A percentile compares a stretch with the other conserved stretches of the same genome.
Evolutionary conservation across 1,284 basidiomycete genomes (phyloP).

Genomic region (Ustilago vetiveriae): DNA sequence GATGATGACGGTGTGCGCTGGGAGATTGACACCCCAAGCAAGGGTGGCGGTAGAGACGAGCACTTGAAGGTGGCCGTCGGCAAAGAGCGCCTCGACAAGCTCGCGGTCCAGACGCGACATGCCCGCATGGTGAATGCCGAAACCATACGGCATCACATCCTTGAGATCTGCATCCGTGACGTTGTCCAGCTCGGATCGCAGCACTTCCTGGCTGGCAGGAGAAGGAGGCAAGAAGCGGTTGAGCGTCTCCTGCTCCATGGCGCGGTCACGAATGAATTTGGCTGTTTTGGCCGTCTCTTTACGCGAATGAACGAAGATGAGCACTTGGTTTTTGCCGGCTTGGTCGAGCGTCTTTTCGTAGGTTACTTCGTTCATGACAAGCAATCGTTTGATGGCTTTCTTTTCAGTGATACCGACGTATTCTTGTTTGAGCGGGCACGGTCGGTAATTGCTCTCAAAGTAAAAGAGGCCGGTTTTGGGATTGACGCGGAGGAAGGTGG

Average conservation of each 20-base stretch:
- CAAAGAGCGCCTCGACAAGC: slow-evolving; percentile 93
- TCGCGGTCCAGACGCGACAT: slow-evolving; percentile 94
- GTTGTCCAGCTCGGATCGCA: slow-evolving; percentile 77
- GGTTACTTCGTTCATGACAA: slow-evolving; percentile 98
- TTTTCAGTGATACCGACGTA: slow-evolving; percentile 99
- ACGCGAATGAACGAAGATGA: slow-evolving; percentile 97
- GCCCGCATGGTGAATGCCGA: slow-evolving; percentile 98
- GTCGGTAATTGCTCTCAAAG: slow-evolving; percentile 90
- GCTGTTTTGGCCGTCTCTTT: slow-evolving; percentile 99
- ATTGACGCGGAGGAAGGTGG: slow-evolving; percentile 95
- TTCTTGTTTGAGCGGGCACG: slow-evolving; percentile 93
- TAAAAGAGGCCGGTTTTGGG: slow-evolving; percentile 92
- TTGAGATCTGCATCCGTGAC: slow-evolving; percentile 85
- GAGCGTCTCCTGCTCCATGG: slow-evolving; percentile 95
- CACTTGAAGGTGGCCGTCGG: slow-evolving; percentile 90
- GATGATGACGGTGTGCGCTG: slow-evolving; percentile 98
- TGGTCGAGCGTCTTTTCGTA: slow-evolving; percentile 81
- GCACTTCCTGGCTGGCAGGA: slow-evolving; percentile 55
- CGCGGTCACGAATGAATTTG: slow-evolving; percentile 90
- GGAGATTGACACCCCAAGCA: slow-evolving; percentile 99
- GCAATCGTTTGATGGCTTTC: slow-evolving; percentile 98
- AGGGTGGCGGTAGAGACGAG: slow-evolving; percentile 96
- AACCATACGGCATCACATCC: slow-evolving; percentile 94
- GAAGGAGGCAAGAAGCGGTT: slow-evolving; percentile 80
- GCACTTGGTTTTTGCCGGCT: slow-evolving; percentile 66